These are phyloP conservation scores for Oehlia diaphana DNA, from an alignment of 192 early-diverging fungal species.

Conservation along the genomic window DNA sequence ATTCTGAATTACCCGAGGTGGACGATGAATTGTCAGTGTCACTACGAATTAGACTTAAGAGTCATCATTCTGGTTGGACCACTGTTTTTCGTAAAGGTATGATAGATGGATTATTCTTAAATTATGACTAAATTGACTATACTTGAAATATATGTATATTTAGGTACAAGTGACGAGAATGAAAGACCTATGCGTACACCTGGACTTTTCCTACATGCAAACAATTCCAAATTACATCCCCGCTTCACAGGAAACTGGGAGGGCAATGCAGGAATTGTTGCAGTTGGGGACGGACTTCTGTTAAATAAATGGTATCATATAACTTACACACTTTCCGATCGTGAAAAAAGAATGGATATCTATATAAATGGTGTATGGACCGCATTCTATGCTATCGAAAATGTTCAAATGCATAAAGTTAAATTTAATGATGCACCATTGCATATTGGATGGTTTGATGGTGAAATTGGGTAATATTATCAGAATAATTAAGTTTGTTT, in stretches of 20 bases:
- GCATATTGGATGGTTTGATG: conserved; percentile 15
- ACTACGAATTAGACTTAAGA: neutral
- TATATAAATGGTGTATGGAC: conserved; percentile 18
- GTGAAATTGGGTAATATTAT: neutral
- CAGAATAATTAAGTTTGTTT: too few relatives aligned
- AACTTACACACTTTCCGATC: conserved; percentile 19
- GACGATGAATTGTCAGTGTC: conserved; percentile 15
- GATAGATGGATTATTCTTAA: neutral
- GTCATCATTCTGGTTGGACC: neutral
- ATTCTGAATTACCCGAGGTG: neutral
- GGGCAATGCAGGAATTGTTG: neutral
- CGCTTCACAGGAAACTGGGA: neutral
- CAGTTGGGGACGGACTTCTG: neutral
- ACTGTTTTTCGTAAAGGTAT: conserved; percentile 26
- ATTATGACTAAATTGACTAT: neutral
- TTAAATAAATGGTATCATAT: conserved; percentile 22
- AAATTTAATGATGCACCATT: conserved; percentile 25
- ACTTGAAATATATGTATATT: neutral
- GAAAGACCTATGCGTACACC: neutral
- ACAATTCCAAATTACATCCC: neutral
- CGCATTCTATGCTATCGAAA: neutral
- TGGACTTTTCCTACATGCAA: neutral
- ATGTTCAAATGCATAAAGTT: neutral
- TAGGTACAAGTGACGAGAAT: neutral
- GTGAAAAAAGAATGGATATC: conserved; percentile 22